phyloP scores from a whole-genome alignment of 1,284 basidiomycete species.

The Ganoderma meredithae region DNA sequence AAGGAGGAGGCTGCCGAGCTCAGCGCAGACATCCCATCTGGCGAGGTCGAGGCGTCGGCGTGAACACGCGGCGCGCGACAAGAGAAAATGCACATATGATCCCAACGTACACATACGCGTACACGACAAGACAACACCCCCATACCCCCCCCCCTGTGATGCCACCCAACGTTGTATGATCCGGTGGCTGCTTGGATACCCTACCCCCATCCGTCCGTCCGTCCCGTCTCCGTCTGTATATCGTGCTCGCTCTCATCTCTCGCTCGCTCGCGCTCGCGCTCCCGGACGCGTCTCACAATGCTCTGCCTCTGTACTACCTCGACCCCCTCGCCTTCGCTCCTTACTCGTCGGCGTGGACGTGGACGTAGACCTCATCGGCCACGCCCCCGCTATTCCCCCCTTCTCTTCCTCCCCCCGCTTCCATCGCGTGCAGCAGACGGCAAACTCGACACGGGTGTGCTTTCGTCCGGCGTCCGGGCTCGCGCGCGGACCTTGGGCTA shows the following conservation, averaged over 20 bases:
- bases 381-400: not conserved
- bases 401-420: constrained; percentile 1
- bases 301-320: constrained; percentile 31
- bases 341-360: not conserved
- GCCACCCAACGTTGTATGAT: constrained; percentile 31
- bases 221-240: constrained; percentile 29
- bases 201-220: constrained; percentile 18
- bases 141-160: constrained; percentile 28
- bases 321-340: constrained; percentile 7
- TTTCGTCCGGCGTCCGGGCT: constrained; percentile 16
- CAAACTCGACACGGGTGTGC: constrained; percentile 21
- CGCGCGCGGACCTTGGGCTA: constrained; percentile 57
- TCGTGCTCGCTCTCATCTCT: constrained; percentile 29
- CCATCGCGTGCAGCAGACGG: not conserved
- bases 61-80: constrained; percentile 15
- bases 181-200: constrained; percentile 41
- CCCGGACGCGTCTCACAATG: constrained; percentile 24
- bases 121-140: constrained; percentile 28
- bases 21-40: constrained; percentile 33
- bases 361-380: constrained; percentile 1
- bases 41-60: constrained; percentile 35
- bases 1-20: constrained; percentile 33
- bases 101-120: constrained; percentile 8
- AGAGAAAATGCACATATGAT: constrained; percentile 28
- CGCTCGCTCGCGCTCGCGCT: constrained; percentile 14